phyloP scores from a whole-genome alignment of 768 basidiomycete species.

The Calocybe cyanea region DNA sequence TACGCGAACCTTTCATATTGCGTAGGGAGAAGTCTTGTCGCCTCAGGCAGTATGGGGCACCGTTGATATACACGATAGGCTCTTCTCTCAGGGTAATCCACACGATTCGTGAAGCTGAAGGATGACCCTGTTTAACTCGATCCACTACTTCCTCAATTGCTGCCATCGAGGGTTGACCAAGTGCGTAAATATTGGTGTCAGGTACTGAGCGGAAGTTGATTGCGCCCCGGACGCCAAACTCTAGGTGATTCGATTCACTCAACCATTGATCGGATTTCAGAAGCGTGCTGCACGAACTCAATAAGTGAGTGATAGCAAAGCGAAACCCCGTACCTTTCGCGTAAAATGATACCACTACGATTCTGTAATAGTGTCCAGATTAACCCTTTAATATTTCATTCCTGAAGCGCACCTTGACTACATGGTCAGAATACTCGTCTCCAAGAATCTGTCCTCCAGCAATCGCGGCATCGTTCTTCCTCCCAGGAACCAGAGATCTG shows the following conservation, averaged over 20 bases:
- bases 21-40: constrained; percentile 82
- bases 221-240: constrained; percentile 79
- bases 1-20: constrained; percentile 82
- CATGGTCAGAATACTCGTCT: constrained; percentile 94
- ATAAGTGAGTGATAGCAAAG: neutral
- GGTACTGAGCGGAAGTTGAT: constrained; percentile 91
- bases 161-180: constrained; percentile 88
- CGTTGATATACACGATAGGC: constrained; percentile 90
- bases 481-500: constrained; percentile 58
- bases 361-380: constrained; percentile 44
- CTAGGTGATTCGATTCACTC: constrained; percentile 62
- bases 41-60: constrained; percentile 85
- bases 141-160: constrained; percentile 80
- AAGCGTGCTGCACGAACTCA: constrained; percentile 51
- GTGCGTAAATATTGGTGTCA: constrained; percentile 78
- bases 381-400: neutral
- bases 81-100: constrained; percentile 96
- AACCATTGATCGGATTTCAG: constrained; percentile 94
- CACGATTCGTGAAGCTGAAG: constrained; percentile 58
- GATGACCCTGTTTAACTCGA: constrained; percentile 58
- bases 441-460: constrained; percentile 84
- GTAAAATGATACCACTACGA: constrained; percentile 89
- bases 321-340: constrained; percentile 59
- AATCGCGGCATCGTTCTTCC: constrained; percentile 70
- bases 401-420: constrained; percentile 61